Conservation (phyloP, 345 rosid species). For the Eucalyptus sp. region DNA sequence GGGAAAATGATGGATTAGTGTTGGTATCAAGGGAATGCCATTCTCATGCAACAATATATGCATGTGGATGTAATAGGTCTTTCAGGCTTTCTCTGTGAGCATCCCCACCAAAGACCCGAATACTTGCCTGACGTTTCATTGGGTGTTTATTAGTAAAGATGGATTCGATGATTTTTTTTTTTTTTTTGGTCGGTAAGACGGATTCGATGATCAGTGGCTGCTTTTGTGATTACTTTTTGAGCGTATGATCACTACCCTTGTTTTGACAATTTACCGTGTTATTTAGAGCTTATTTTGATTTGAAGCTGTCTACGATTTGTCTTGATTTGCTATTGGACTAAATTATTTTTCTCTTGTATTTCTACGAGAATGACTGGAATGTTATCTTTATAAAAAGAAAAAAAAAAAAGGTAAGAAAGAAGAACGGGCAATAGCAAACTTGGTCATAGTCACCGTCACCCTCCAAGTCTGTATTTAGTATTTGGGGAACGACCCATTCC, state of each 20-base stretch:
- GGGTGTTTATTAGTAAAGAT: no score
- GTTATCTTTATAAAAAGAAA: neutral
- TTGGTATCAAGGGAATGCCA: neutral
- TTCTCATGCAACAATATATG: neutral
- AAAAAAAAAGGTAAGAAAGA: neutral
- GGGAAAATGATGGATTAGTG: neutral
- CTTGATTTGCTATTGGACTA: neutral
- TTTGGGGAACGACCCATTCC: neutral
- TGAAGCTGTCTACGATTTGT: neutral
- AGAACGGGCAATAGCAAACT: neutral
- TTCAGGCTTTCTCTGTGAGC: neutral
- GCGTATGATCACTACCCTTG: neutral
- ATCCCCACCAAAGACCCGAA: neutral
- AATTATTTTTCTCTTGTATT: neutral
- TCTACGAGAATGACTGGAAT: neutral
- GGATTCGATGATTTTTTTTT: no score
- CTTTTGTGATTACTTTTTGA: neutral
- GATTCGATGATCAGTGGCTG: no score
- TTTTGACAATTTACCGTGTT: neutral
- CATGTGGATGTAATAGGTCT: neutral
- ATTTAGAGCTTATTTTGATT: neutral
- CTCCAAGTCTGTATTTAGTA: neutral
- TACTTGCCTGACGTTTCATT: neutral
- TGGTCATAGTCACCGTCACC: neutral
- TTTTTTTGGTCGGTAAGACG: no score